Base-by-base conservation (phyloP, 108 stramenopile genomes). In the Skeletonema costatum region DNA sequence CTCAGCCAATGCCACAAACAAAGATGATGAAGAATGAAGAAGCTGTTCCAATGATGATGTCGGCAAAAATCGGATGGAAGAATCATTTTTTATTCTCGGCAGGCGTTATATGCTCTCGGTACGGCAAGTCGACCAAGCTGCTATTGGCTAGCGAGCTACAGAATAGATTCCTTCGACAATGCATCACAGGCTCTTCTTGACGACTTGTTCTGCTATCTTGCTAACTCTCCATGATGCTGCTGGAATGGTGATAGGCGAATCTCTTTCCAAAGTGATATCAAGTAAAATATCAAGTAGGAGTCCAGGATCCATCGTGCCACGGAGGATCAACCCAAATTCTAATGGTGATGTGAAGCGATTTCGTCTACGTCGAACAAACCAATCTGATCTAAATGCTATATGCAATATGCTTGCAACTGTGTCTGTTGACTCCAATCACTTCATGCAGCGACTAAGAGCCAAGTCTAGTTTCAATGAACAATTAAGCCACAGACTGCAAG, bases 401-500 rank as follows among this genome's bases (percentile, higher is more conserved):
- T 74, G 73, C 2, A 59, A 60, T 4, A 80, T 80, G 80, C 73
- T 80, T 25, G 72, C 80, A 12, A 70, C 59, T 38, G 80, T 68
- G 44, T 74, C 80, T 13, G 68, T 64, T 19, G n/a, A 59, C 25
- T 16, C 16, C 3, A 81, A 74, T 14, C 51, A 65, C 14, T 35
- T 30, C 7, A 61, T 81, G 64, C 51, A 66, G 35, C 68, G 35
- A 7, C n/a, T 81, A 25, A 60, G 74, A 5, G 69, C 62, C 39
- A 81, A 75, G 39, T 71, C 69, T 14, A 42, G 36, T 44, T 65
- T 81, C 2, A 32, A 66, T 32, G 62, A 60, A 50, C 80, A 81
- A 41, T 59, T 92, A 53, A 50, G 30, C 14, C 75, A 77, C 41
- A 75, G 91, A 48, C 38, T 87, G 11, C 46, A 64, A 25, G 88